Percentiles rank a stretch among this genome's conserved stretches.
Evolutionary conservation across 139 green algal genomes (phyloP).

Genomic region (Chlamydomonas incerta): DNA sequence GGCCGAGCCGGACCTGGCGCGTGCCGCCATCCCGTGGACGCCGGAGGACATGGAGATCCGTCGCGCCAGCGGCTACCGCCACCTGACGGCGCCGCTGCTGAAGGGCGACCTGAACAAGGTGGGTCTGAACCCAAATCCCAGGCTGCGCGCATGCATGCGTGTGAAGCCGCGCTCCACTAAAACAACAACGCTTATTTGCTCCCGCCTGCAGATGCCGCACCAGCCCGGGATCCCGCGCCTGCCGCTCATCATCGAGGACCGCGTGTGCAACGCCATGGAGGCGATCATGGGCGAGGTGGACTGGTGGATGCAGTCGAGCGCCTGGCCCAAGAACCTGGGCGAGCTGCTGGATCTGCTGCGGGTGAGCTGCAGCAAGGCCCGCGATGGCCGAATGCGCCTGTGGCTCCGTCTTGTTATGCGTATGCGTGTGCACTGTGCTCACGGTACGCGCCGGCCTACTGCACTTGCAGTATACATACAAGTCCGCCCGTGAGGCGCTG

Average conservation of each 20-base stretch:
- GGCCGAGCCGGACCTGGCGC: slow-evolving; percentile 4
- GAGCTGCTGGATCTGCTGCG: slow-evolving; percentile 32
- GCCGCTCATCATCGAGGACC: slow-evolving; percentile 52
- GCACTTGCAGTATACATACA: background rate
- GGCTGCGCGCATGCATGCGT: too few relatives aligned
- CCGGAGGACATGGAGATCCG: slow-evolving; percentile 41
- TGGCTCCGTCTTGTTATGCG: too few relatives aligned
- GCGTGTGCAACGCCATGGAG: slow-evolving; percentile 61
- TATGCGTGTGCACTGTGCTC: too few relatives aligned
- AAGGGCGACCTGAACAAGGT: slow-evolving; percentile 67
- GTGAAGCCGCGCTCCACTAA: too few relatives aligned
- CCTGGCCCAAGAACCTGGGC: slow-evolving; percentile 2
- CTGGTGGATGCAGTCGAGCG: slow-evolving; percentile 59
- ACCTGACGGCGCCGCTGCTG: slow-evolving; percentile 71
- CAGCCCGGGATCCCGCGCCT: slow-evolving; percentile 29
- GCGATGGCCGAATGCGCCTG: too few relatives aligned
- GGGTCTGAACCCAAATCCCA: too few relatives aligned
- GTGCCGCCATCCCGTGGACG: slow-evolving; percentile 7
- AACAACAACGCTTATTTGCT: too few relatives aligned
- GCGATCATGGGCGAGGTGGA: slow-evolving; percentile 65
- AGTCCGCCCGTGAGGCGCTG: background rate
- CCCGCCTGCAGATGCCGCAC: slow-evolving; percentile 18
- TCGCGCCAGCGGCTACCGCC: slow-evolving; percentile 74
- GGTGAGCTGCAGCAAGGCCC: too few relatives aligned
- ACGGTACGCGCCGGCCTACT: background rate